phyloP scores from a whole-genome alignment of 495 filamentous ascomycete species.

The Podospora comata region DNA sequence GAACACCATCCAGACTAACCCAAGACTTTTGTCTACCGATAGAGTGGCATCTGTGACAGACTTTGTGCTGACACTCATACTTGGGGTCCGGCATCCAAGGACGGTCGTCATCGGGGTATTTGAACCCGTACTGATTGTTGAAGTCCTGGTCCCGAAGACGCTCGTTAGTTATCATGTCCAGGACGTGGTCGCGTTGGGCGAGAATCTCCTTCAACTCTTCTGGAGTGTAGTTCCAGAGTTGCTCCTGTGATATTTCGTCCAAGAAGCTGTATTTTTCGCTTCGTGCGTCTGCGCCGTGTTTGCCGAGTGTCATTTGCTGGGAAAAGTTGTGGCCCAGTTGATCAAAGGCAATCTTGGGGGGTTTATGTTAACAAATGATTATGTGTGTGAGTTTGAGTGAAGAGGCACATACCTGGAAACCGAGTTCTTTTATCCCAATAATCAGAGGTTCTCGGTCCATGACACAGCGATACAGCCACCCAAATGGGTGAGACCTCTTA shows the following conservation, averaged over 20 bases:
- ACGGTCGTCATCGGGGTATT: slow-evolving; percentile 17
- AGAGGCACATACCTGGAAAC: slow-evolving; percentile 27
- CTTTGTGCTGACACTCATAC: slow-evolving; percentile 49
- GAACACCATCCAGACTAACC: slow-evolving; percentile 49
- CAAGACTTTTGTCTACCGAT: slow-evolving; percentile 44
- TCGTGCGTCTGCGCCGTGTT: slow-evolving; percentile 36
- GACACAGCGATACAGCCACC: slow-evolving; percentile 66
- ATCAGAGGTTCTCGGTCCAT: slow-evolving; percentile 54
- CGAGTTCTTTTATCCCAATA: slow-evolving; percentile 34
- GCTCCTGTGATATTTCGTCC: slow-evolving; percentile 49
- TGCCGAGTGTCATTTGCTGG: slow-evolving; percentile 27
- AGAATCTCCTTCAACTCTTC: slow-evolving; percentile 41
- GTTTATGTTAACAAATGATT: slow-evolving; percentile 1
- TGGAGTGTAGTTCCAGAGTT: slow-evolving; percentile 43
- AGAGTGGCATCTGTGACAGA: slow-evolving; percentile 52
- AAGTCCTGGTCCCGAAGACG: slow-evolving; percentile 5
- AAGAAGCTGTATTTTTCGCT: slow-evolving; percentile 43
- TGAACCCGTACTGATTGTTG: slow-evolving; percentile 9
- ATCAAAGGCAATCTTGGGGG: slow-evolving; percentile 32
- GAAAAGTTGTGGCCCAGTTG: slow-evolving; percentile 24
- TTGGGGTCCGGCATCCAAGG: slow-evolving; percentile 41
- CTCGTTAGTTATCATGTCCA: slow-evolving; percentile 23
- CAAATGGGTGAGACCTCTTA: slow-evolving; percentile 43
- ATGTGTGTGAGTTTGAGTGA: not conserved
- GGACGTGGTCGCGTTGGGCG: slow-evolving; percentile 40